Conservation (phyloP, 306 rosid genomes). For the Rubus idaeus region DNA sequence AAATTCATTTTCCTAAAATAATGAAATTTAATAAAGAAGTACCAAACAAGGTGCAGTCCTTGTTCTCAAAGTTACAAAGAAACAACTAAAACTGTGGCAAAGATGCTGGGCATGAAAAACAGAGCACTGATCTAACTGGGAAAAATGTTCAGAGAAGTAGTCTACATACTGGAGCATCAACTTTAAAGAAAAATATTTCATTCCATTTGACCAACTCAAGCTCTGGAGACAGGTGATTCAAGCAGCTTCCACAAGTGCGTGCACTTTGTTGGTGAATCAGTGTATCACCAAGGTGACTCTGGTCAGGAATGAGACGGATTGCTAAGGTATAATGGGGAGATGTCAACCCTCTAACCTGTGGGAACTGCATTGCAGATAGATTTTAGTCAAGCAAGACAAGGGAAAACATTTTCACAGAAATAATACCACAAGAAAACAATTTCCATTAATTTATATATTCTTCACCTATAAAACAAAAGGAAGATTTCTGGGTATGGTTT, state of each 20-base stretch:
- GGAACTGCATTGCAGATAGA: conserved; percentile 59
- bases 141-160: not conserved
- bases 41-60: not conserved
- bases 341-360: conserved; percentile 55
- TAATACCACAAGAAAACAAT: not conserved
- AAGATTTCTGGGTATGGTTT: not conserved
- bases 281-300: conserved; percentile 39
- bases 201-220: conserved; percentile 80
- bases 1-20: not conserved
- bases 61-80: not conserved
- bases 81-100: not conserved
- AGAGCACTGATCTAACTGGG: conserved; percentile 4
- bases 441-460: not conserved
- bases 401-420: not conserved
- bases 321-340: conserved; percentile 71
- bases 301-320: conserved; percentile 66
- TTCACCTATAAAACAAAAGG: not conserved
- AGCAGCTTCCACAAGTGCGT: conserved; percentile 78
- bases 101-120: not conserved
- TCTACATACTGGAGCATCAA: conserved; percentile 68
- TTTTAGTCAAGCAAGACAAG: conserved; percentile 3
- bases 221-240: conserved; percentile 53
- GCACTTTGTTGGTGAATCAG: conserved; percentile 77
- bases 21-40: not conserved
- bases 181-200: conserved; percentile 93